These are phyloP conservation scores for Saururus chinensis DNA, from an alignment of 164 flowering plant genomes.

Conservation along the genomic window DNA sequence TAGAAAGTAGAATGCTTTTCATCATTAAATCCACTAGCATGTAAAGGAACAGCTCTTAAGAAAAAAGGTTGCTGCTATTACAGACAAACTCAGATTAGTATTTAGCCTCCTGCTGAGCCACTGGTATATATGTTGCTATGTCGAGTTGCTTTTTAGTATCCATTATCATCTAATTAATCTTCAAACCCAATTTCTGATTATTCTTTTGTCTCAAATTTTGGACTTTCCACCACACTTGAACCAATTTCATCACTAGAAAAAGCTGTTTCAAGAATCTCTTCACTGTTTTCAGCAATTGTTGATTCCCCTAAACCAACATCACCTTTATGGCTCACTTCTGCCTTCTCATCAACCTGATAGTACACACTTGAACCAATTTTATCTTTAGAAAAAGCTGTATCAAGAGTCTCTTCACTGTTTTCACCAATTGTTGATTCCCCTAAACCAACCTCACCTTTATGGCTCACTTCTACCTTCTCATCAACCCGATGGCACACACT, in stretches of 20 bases:
- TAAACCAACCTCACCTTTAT: not conserved
- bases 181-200: not conserved
- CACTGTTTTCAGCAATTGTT: conserved; percentile 6
- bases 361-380: conserved; percentile 16
- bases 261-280: conserved; percentile 10
- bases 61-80: no score
- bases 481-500: conserved; percentile 30
- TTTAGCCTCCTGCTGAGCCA: no score
- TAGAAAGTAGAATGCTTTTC: no score
- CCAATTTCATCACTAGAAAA: conserved; percentile 1
- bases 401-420: conserved; percentile 7
- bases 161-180: not conserved
- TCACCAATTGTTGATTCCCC: conserved; percentile 6
- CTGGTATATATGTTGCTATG: no score
- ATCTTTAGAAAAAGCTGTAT: conserved; percentile 7
- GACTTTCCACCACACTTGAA: not conserved
- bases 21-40: no score
- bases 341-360: conserved; percentile 39
- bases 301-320: not conserved
- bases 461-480: conserved; percentile 23
- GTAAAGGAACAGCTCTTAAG: no score
- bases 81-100: no score
- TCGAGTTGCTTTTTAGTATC: not conserved
- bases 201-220: not conserved
- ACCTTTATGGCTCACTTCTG: conserved; percentile 11